Evolutionary conservation across 1,139 yeast genomes (phyloP), one percentile per base, ranked within the genome.

Genomic region (Zygotorulaspora mrakii): DNA sequence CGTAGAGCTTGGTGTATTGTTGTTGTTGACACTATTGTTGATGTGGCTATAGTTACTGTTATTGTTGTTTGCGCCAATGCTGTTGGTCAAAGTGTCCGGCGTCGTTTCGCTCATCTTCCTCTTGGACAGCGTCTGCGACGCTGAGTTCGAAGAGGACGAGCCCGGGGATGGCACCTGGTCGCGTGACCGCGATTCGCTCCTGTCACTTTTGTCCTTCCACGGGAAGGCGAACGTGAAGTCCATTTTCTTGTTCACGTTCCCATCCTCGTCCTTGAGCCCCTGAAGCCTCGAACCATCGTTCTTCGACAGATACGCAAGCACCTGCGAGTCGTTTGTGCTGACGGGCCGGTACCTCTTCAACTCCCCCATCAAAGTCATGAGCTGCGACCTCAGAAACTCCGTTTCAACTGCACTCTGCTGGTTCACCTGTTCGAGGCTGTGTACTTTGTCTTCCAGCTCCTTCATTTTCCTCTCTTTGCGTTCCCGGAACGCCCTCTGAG

Each of bases 401-500:
- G 84, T 71, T 58, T 88, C 95, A 18, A 84, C 71, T 47, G 70
- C 69, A 43, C 82, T 75, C 54, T 72, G 70, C 42, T 77, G 68
- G 49, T 82, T 82, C 52, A 81, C 83, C 48, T 74, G 75, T 63
- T 89, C 96, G 50, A 89, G 71, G 46, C 67, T 64, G 43, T 71
- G 65, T 13, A 89, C 94, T 52, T 84, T 80, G 40, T 79, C 82
- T 60, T 89, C 96, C 46, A 91, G 71, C 47, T 88, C 96, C 57
- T 80, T 76, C 80, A 91, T 75, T 57, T 84, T 87, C 42, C 73
- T 73, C 62, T 91, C 97, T 63, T 91, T 91, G 49, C 98, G 76
- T 64, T 91, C 97, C 46, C 98, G 72, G 64, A 88, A 91, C 7
- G 97, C 97, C 42, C 97, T 72, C 65, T 91, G 98, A 14, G 98